Percentiles rank a stretch among this genome's conserved stretches.
Conservation (phyloP, 768 basidiomycete species). For the Tulasnella sp. region DNA sequence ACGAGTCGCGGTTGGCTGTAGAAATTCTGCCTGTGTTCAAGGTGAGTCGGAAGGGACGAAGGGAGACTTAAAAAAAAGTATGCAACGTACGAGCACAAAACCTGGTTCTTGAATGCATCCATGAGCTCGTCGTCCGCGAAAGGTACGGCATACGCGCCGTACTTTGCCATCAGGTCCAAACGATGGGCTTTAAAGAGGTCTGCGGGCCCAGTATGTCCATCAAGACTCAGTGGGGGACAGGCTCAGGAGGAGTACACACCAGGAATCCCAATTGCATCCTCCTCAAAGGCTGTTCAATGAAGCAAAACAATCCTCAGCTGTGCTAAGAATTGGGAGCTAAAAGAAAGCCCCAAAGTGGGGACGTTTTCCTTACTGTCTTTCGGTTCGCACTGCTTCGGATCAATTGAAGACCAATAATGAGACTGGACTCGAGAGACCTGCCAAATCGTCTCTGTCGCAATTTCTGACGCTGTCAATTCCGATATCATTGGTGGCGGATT, state of each 20-base stretch:
- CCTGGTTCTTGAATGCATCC: slow-evolving; percentile 66
- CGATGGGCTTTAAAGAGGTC: slow-evolving; percentile 87
- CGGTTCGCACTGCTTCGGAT: slow-evolving; percentile 75
- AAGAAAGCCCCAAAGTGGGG: neutral
- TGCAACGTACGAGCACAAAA: slow-evolving; percentile 75
- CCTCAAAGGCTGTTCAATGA: slow-evolving; percentile 45
- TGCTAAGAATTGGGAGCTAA: neutral
- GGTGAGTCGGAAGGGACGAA: neutral
- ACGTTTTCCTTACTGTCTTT: slow-evolving; percentile 57
- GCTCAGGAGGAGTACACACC: slow-evolving; percentile 35
- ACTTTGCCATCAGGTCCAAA: slow-evolving; percentile 69
- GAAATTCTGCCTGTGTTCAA: slow-evolving; percentile 60
- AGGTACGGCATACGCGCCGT: slow-evolving; percentile 75
- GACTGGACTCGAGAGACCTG: slow-evolving; percentile 81
- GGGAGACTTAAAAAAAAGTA: neutral
- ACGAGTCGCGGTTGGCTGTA: slow-evolving; percentile 62
- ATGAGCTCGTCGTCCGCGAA: slow-evolving; percentile 59
- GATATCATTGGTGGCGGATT: slow-evolving; percentile 71
- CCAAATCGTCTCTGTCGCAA: slow-evolving; percentile 83
- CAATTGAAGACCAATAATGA: slow-evolving; percentile 83
- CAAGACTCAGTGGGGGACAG: slow-evolving; percentile 6
- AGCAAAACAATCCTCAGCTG: neutral
- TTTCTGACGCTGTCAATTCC: slow-evolving; percentile 64
- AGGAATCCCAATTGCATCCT: slow-evolving; percentile 58
- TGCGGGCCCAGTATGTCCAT: slow-evolving; percentile 26